Base-by-base conservation (phyloP, 2,329 filamentous ascomycete genomes). In the Penicillium sp. region DNA sequence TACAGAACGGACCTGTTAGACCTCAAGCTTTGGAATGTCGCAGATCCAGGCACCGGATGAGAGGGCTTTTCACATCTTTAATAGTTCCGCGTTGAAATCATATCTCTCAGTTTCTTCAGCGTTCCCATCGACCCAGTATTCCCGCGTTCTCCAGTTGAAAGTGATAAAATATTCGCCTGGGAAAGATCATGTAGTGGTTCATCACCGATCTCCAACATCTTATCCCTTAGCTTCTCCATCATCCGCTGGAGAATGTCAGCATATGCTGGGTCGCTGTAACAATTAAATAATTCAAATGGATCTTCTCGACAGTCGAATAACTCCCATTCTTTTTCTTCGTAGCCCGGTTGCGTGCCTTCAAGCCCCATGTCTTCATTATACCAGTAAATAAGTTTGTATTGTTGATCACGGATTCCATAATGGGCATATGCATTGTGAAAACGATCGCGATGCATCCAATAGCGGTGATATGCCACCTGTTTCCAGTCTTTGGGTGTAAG, bases 341-440 rank as follows among this genome's bases (percentile, higher is more conserved):
- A 72, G 0, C 74, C 75, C 18, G 56, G 69, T 2, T 74, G 63
- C 1, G 80, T 73, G 0, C 79, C 80, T 18, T 73, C 70, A 0
- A 81, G 53, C 0, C 73, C 78, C 16, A 81, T 69, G 9, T 69
- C 71, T 61, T 82, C 77, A 48, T 79, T 79, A 59, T 82, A 83
- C 80, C 79, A 83, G 64, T 81, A 82, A 18, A 82, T 83, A 2
- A 83, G 61, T 71, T 83, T 83, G 61, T 81, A 82, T 3, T 77
- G 64, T 61, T 79, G 77, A 58, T 82, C 71, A 0, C 80, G 71
- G 6, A 81, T 69, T 1, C 80, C 80, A 53, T 82, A 82, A 63
- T 83, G 80, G 0, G 80, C 79, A 59, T 77, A 76, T 0, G 77
- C 77, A 7, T 80, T 62, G 59, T 83, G 79, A 8, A 79, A 77